Evolutionary conservation across 164 flowering plant genomes (phyloP).

Genomic region (Brasenia schreberi): DNA sequence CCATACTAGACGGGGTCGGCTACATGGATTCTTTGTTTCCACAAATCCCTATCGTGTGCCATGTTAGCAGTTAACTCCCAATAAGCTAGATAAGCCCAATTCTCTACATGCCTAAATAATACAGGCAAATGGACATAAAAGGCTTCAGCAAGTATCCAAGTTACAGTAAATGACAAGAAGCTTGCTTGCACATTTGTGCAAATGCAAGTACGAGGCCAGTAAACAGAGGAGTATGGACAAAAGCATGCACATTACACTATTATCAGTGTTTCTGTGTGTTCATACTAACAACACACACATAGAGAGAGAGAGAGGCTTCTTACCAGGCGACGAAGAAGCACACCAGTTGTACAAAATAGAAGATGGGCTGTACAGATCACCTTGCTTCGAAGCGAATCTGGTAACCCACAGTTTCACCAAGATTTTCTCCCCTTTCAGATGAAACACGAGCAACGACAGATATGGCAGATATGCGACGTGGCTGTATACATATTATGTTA

Average conservation of each 20-base stretch:
- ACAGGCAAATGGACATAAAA: too few species aligned
- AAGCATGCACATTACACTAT: too few species aligned
- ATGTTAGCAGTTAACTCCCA: too few species aligned
- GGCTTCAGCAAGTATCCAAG: not conserved
- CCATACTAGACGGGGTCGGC: too few species aligned
- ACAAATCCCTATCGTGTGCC: too few species aligned
- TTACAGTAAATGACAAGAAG: not conserved
- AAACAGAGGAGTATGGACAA: too few species aligned
- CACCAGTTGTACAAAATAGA: slow-evolving; percentile 92
- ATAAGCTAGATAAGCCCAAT: too few species aligned
- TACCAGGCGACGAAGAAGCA: slow-evolving; percentile 80
- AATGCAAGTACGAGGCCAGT: too few species aligned
- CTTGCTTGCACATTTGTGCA: too few species aligned
- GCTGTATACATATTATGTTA: slow-evolving; percentile 91
- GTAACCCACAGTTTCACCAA: slow-evolving; percentile 92
- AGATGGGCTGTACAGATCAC: slow-evolving; percentile 59
- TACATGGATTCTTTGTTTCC: too few species aligned
- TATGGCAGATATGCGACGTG: slow-evolving; percentile 94
- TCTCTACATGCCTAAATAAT: too few species aligned
- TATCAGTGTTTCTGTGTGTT: too few species aligned
- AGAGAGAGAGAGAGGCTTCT: slow-evolving; percentile 2
- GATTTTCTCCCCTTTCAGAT: slow-evolving; percentile 78
- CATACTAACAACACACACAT: not conserved
- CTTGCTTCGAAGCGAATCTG: slow-evolving; percentile 90
- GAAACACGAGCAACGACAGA: slow-evolving; percentile 87